phyloP scores from a whole-genome alignment of 495 filamentous ascomycete species.

The Aspergillus nidulans region DNA sequence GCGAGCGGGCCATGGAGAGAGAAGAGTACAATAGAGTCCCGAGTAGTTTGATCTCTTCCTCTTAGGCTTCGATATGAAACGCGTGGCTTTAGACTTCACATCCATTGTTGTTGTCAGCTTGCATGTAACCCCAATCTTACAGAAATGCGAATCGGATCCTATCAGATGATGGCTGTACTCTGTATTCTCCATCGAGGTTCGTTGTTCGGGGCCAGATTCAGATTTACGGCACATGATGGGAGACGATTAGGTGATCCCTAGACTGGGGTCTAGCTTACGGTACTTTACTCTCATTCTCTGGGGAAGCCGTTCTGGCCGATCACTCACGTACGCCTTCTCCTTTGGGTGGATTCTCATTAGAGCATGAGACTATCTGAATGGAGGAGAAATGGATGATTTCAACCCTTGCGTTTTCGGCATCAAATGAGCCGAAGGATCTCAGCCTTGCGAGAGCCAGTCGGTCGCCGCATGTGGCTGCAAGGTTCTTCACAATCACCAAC shows the following conservation, averaged over 20 bases:
- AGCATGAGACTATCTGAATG: no score
- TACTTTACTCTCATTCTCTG: neutral
- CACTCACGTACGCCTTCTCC: neutral
- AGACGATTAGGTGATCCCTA: neutral
- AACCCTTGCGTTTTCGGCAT: neutral
- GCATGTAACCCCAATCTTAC: conserved; percentile 8
- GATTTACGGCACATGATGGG: conserved; percentile 12
- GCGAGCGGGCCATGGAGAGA: neutral
- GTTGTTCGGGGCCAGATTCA: conserved; percentile 1
- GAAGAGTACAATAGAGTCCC: neutral
- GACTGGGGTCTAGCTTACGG: neutral
- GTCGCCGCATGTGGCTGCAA: conserved; percentile 9
- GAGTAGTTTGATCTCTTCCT: neutral
- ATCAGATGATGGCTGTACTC: conserved; percentile 12
- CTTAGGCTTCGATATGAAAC: neutral
- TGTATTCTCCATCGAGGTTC: conserved; percentile 17
- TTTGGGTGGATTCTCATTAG: neutral
- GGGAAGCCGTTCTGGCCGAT: neutral
- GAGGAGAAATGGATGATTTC: neutral
- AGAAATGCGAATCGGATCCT: conserved; percentile 17
- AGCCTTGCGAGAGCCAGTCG: conserved; percentile 10
- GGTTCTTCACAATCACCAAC: conserved; percentile 6
- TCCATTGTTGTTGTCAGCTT: conserved; percentile 9
- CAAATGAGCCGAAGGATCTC: conserved; percentile 9
- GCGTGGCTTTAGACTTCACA: neutral